Conservation (phyloP, 257 asterid genomes). For the Sherardia arvensis region DNA sequence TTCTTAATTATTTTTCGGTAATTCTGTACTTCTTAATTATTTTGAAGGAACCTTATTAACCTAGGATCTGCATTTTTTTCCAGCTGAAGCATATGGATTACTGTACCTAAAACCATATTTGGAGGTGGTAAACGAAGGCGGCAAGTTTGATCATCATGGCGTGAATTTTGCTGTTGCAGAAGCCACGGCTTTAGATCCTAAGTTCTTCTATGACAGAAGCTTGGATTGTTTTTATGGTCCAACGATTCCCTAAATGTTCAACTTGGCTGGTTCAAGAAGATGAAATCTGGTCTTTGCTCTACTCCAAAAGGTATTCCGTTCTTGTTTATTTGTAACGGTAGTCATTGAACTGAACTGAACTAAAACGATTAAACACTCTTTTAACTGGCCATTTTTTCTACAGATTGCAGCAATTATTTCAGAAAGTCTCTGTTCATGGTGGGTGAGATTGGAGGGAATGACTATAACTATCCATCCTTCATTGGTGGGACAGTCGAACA, state of each 20-base stretch:
- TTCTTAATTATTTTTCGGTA: no score
- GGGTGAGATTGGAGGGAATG: conserved; percentile 94
- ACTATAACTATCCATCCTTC: conserved; percentile 66
- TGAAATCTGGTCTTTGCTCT: conserved; percentile 51
- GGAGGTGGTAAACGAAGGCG: conserved; percentile 22
- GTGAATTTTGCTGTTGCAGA: conserved; percentile 82
- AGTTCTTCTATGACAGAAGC: conserved; percentile 45
- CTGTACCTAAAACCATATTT: conserved; percentile 57
- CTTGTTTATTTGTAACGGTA: not conserved
- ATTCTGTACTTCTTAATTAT: no score
- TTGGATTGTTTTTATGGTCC: conserved; percentile 56
- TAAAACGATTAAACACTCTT: no score
- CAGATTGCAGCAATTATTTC: conserved; percentile 50
- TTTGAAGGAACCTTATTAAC: no score
- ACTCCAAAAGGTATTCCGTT: conserved; percentile 33
- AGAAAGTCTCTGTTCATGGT: conserved; percentile 52
- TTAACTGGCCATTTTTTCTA: not conserved
- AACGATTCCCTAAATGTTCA: conserved; percentile 53
- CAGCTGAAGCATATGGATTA: conserved; percentile 77
- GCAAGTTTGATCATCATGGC: conserved; percentile 43
- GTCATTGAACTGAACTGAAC: no score
- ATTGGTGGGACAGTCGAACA: conserved; percentile 46
- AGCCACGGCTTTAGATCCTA: conserved; percentile 65
- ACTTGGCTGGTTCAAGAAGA: conserved; percentile 58
- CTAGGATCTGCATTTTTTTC: not conserved